Conservation (phyloP, 805 yeast species). For the Kuraishia piskuri region DNA sequence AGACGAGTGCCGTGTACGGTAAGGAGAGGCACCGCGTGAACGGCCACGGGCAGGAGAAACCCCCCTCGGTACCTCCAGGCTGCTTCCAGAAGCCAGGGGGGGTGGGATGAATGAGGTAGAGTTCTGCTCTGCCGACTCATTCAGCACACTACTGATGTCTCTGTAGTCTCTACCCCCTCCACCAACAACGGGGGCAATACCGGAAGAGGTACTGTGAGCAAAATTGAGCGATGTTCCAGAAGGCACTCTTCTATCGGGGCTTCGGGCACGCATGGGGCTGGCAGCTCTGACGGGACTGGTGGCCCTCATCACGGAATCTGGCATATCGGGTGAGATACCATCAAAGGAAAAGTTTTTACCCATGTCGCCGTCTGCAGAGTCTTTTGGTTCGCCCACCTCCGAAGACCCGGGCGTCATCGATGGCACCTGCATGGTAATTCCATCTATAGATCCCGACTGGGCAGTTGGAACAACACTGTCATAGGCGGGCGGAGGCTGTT, state of each 20-base stretch:
- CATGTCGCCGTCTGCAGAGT: slow-evolving; percentile 17
- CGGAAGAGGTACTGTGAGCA: not conserved
- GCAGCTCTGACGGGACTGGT: slow-evolving; percentile 13
- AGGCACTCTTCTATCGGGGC: not conserved
- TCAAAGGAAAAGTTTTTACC: slow-evolving; percentile 21
- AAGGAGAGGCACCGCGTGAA: not conserved
- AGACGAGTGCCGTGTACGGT: slow-evolving; percentile 3
- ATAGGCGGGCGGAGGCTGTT: slow-evolving; percentile 13
- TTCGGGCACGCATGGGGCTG: not conserved
- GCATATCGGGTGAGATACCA: slow-evolving; percentile 24
- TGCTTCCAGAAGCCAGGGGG: not conserved
- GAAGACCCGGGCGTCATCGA: slow-evolving; percentile 16
- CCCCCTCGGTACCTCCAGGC: not conserved
- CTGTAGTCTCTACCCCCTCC: not conserved
- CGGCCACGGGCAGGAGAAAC: slow-evolving; percentile 1
- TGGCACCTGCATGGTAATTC: slow-evolving; percentile 19
- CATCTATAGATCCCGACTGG: slow-evolving; percentile 7
- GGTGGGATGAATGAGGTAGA: not conserved
- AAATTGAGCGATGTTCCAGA: not conserved
- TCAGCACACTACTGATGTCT: not conserved
- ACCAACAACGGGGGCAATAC: not conserved
- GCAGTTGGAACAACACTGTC: slow-evolving; percentile 1
- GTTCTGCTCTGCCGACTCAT: not conserved
- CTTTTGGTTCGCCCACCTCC: slow-evolving; percentile 8
- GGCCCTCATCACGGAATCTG: slow-evolving; percentile 23